Conservation (phyloP, 257 asterid genomes). For the Capsicum pubescens region DNA sequence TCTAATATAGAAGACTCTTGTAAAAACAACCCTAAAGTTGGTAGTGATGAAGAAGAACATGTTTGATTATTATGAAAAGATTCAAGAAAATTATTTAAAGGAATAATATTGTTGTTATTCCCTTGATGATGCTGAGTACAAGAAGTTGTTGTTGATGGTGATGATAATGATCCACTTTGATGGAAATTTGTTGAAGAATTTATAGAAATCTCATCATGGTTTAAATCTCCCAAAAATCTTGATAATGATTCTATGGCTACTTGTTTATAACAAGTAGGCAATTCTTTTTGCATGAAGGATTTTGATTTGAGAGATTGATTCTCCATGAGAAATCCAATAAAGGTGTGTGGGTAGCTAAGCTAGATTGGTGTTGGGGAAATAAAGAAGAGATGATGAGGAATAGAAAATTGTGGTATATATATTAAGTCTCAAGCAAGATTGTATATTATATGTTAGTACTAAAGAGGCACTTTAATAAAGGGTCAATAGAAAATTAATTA, state of each 20-base stretch:
- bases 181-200: constrained; percentile 31
- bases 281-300: constrained; percentile 54
- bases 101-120: constrained; percentile 32
- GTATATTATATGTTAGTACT: constrained; percentile 25
- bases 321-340: constrained; percentile 36
- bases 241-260: constrained; percentile 37
- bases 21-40: constrained; percentile 55
- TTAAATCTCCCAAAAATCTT: constrained; percentile 31
- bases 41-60: constrained; percentile 31
- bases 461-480: constrained; percentile 35
- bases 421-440: constrained; percentile 29
- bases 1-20: constrained; percentile 50
- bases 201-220: neutral
- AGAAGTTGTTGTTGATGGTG: neutral
- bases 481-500: constrained; percentile 39
- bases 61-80: constrained; percentile 36
- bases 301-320: constrained; percentile 43
- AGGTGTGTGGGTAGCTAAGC: neutral
- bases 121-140: constrained; percentile 24
- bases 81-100: constrained; percentile 42
- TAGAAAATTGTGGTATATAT: constrained; percentile 42
- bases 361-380: constrained; percentile 16
- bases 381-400: constrained; percentile 19
- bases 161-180: constrained; percentile 3
- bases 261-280: constrained; percentile 38